Base-by-base conservation (phyloP, 257 asterid species). In the Anisodus tanguticus region DNA sequence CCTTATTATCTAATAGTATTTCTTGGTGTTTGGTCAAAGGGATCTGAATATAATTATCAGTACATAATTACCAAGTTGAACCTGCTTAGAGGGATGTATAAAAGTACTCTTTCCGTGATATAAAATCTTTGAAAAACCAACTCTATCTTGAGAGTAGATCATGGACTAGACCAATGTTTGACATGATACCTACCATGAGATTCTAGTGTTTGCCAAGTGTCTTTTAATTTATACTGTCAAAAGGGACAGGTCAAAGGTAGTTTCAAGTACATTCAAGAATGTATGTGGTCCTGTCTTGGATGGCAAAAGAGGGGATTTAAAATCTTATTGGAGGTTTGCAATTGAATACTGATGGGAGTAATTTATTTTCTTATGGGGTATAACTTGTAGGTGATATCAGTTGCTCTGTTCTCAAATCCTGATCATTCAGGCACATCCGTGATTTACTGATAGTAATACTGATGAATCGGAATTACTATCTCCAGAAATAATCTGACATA, bases 181-280 rank as follows among this genome's bases (percentile, higher is more conserved):
- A 41, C 79, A 43, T 70, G 12, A 70, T 17, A 43, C 54, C 79
- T 37, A 15, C 79, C 55, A 41, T 43, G 8, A n/a, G 15, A 70
- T 70, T 70, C 79, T 70, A 41, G 35, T 39, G 55, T 41, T 16
- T 70, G 45, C 51, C 51, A 37, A 68, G 22, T 37, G 74, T 67
- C 47, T 67, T 69, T 8, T 37, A 16, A 22, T 22, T 22, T 22
- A 22, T 22, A 22, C 26, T 69, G 39, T 6, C 11, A 3, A 31
- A 35, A 67, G 8, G 31, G 79, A 55, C 55, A 43, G 35, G 79
- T 70, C 79, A 70, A 70, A 70, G 35, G 11, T 69, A 69, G 31
- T 69, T 49, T 8, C 55, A 70, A 70, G 57, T 68, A 39, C 77
- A 37, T 37, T 15, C 35, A 41, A 70, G 9, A 41, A 70, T 22